A percentile compares a stretch with the other conserved stretches of the same genome.
Evolutionary conservation across 139 green algal species (phyloP).

Genomic region (Haematococcus sp.): DNA sequence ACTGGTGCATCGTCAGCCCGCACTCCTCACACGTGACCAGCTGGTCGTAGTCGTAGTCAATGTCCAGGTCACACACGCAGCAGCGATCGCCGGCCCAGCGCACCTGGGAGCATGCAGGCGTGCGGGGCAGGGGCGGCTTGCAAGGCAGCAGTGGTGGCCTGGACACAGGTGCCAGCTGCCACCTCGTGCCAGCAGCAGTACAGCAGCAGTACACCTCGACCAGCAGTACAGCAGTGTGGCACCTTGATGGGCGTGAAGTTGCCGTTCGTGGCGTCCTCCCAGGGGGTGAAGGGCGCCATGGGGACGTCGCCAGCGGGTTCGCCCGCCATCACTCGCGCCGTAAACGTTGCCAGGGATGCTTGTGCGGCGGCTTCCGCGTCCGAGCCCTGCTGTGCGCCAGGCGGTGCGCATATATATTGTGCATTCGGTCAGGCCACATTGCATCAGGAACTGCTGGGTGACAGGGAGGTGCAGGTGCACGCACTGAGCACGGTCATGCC

Average conservation of each 20-base stretch:
- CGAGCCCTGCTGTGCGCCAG: too few relatives aligned
- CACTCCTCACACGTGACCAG: conserved; percentile 86
- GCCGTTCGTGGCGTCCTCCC: conserved; percentile 14
- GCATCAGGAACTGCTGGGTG: too few relatives aligned
- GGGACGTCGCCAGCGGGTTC: background rate
- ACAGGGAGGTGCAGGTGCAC: too few relatives aligned
- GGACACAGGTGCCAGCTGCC: too few relatives aligned
- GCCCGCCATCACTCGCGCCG: background rate
- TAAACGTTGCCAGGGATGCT: too few relatives aligned
- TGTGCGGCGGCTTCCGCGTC: too few relatives aligned
- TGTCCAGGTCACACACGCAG: conserved; percentile 85
- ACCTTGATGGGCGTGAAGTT: conserved; percentile 24
- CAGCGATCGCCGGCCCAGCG: conserved; percentile 60
- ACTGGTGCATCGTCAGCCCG: conserved; percentile 87
- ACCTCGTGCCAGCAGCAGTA: too few relatives aligned
- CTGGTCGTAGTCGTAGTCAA: conserved; percentile 88
- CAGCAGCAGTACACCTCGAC: background rate
- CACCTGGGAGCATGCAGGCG: conserved; percentile 31
- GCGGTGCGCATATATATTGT: too few relatives aligned
- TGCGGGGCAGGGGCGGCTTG: background rate
- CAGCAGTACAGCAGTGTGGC: too few relatives aligned
- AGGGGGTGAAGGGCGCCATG: background rate
- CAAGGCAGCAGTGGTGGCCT: background rate
- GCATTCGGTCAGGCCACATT: too few relatives aligned
- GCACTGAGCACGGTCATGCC: too few relatives aligned